These are phyloP conservation scores for Phanerochaete sordida DNA, from an alignment of 768 basidiomycete genomes.

Conservation along the genomic window DNA sequence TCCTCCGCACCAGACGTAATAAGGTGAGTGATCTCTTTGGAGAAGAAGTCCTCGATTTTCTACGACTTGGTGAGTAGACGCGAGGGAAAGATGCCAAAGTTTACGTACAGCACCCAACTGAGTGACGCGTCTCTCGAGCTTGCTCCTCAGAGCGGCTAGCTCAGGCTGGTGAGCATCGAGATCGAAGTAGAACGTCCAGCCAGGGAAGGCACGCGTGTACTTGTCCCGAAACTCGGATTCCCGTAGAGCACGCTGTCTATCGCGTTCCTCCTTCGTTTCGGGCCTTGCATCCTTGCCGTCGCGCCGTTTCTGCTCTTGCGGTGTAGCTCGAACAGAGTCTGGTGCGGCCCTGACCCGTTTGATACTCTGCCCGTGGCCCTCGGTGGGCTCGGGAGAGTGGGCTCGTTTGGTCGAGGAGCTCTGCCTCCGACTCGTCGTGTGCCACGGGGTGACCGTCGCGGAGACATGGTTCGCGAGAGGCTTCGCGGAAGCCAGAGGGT, in stretches of 20 bases:
- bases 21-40: slow-evolving; percentile 81
- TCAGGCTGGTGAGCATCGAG: slow-evolving; percentile 44
- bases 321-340: slow-evolving; percentile 16
- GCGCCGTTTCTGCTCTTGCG: slow-evolving; percentile 34
- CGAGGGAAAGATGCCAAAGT: neutral
- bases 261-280: slow-evolving; percentile 18
- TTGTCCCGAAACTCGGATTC: slow-evolving; percentile 77
- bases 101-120: slow-evolving; percentile 78
- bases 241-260: slow-evolving; percentile 46
- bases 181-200: slow-evolving; percentile 86
- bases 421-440: slow-evolving; percentile 23
- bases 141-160: slow-evolving; percentile 31
- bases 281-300: slow-evolving; percentile 23
- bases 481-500: slow-evolving; percentile 43
- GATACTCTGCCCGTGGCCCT: slow-evolving; percentile 23
- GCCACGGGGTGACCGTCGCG: slow-evolving; percentile 30
- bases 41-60: slow-evolving; percentile 89
- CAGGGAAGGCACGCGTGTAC: slow-evolving; percentile 82
- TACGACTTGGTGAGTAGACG: slow-evolving; percentile 28
- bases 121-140: slow-evolving; percentile 52
- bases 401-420: slow-evolving; percentile 38
- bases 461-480: slow-evolving; percentile 31
- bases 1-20: slow-evolving; percentile 49
- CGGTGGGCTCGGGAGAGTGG: slow-evolving; percentile 47
- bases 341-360: slow-evolving; percentile 45